Evolutionary conservation across 2,329 filamentous ascomycete species (phyloP).

Genomic region (Aschersonia sp.): DNA sequence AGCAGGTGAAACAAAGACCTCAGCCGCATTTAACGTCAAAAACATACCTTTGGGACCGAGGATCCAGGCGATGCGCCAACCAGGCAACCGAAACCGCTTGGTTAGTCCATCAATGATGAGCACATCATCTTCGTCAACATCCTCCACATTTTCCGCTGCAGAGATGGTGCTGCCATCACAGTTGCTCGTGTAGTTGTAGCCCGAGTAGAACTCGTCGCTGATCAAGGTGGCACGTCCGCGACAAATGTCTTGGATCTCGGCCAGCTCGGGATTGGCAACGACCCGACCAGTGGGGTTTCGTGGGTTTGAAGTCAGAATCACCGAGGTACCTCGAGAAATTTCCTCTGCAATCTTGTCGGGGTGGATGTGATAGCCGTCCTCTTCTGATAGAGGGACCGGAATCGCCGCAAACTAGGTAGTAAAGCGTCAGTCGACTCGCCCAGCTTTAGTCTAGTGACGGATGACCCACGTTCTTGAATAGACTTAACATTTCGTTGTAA

Average conservation of each 20-base stretch:
- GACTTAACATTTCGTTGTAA: slow-evolving; percentile 91
- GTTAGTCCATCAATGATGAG: slow-evolving; percentile 92
- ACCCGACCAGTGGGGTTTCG: slow-evolving; percentile 89
- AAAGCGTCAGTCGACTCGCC: neutral
- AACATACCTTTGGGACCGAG: slow-evolving; percentile 62
- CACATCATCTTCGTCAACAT: slow-evolving; percentile 82
- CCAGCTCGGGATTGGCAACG: slow-evolving; percentile 69
- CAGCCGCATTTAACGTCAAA: neutral
- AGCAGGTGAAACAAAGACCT: neutral
- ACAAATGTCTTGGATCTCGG: slow-evolving; percentile 86
- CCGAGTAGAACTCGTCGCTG: slow-evolving; percentile 92
- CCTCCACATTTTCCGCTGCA: slow-evolving; percentile 76
- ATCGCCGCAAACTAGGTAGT: slow-evolving; percentile 62
- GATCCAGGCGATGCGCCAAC: slow-evolving; percentile 96
- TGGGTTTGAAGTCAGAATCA: slow-evolving; percentile 90
- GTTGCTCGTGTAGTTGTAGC: slow-evolving; percentile 88
- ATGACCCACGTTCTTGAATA: slow-evolving; percentile 71
- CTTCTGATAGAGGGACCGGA: slow-evolving; percentile 68
- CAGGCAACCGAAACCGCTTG: slow-evolving; percentile 90
- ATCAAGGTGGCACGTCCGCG: slow-evolving; percentile 82
- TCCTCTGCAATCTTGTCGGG: slow-evolving; percentile 87
- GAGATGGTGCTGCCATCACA: slow-evolving; percentile 86
- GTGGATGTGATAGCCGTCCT: slow-evolving; percentile 87
- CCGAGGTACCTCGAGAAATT: slow-evolving; percentile 71
- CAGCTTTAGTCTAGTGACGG: neutral